Evolutionary conservation across 805 yeast genomes (phyloP), one percentile per base, ranked within the genome.

Genomic region (Schwanniomyces polymorphus): DNA sequence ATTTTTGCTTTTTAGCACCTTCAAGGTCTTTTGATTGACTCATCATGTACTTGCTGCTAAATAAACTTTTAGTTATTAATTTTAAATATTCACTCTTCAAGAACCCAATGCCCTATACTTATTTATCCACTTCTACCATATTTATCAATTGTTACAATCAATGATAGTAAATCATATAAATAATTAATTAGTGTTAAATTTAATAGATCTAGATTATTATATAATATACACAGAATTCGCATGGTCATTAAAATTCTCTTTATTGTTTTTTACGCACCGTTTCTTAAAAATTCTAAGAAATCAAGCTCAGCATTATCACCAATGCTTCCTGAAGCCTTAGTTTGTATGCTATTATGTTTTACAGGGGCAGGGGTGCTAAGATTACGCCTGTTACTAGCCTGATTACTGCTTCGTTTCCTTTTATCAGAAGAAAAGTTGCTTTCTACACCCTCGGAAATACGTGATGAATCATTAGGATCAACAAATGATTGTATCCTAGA

Each of bases 251-350:
- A 16, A 31, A 31, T 14, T 31, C 17, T 11, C 14, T 31, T 14
- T 14, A 31, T 17, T 31, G 18, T 31, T 21, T 4, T 4, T 12
- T 31, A 31, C 35, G 35, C 21, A 31, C 79, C 81, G 28, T 60
- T 63, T 31, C 66, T 68, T 48, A 78, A 64, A 50, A 78, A 75
- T 49, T 76, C 82, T 54, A 77, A 43, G 43, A 78, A 64, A 53
- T 77, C 82, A 60, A 78, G 64, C 45, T 71, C 79, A 17, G 38
- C 10, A 12, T 59, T 68, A 1, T 57, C 55, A 21, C 37, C 41
- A 26, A 25, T 16, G 27, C 16, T 37, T 21, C 7, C 16, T 10
- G 39, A 37, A 21, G 26, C 14, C 11, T 37, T 37, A 23, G 27
- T 18, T 31, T 31, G 35, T 31, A 31, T 31, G 35, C 35, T 14